Base-by-base conservation (phyloP, 768 basidiomycete genomes). In the Cystoderma amianthinum region DNA sequence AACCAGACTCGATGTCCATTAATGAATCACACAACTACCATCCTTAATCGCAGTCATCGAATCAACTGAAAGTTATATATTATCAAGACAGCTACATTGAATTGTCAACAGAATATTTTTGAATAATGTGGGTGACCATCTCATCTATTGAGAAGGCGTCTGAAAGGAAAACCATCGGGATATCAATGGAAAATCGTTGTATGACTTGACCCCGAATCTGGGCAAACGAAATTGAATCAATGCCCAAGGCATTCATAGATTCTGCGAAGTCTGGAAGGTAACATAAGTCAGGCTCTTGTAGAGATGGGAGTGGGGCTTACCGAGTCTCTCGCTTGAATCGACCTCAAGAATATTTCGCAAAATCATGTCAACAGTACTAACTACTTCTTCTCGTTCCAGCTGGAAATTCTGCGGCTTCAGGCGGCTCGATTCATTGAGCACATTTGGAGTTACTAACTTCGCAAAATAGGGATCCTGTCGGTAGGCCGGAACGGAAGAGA, bases 221-320 rank as follows among this genome's bases (percentile, higher is more conserved):
- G 2, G 51, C 48, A 39, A 52, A 54, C 2, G 53, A 44, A 12
- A 55, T 52, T 2, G 53, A 55, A 32, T 55, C 51, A 7, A 52
- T 43, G 2, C 53, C 48, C 23, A 34, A 50, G 2, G 47, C 25
- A 9, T 41, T 45, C 39, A 52, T 32, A 1, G 47, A 47, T 18
- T 47, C 43, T 6, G 25, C 41, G 5, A 36, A 17, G 32, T 52
- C 53, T 55, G 33, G 7, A n/a, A n/a, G n/a, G 40, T 28, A 37
- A 12, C 32, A 35, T 20, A 10, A 25, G 17, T 11, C 15, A 32
- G 13, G 38, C 17, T 21, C 5, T 15, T 38, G 13, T 18, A 32
- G 15, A 4, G 24, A 4, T 7, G 6, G 11, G 9, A 11, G 32
- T 30, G 17, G 12, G 34, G 17, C 12, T 15, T 7, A 48, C 52